phyloP scores from a whole-genome alignment of 2,329 filamentous ascomycete species.

The Aspergillus uvarum region DNA sequence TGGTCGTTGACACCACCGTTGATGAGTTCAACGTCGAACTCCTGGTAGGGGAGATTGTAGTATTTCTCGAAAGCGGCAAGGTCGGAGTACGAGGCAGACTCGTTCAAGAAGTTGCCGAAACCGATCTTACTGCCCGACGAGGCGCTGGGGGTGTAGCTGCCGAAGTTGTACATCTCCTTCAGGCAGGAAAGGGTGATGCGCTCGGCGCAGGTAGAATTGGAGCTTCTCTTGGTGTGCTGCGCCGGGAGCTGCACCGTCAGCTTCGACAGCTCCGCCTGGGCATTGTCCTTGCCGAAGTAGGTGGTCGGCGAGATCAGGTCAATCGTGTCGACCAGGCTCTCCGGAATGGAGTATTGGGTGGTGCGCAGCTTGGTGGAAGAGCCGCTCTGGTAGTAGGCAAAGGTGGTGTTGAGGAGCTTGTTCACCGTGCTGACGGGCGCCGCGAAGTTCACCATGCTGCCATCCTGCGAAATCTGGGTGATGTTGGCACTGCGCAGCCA shows the following conservation, averaged over 20 bases:
- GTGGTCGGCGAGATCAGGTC: constrained; percentile 55
- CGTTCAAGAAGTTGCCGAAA: constrained; percentile 54
- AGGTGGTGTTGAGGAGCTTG: constrained; percentile 50
- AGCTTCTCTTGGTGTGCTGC: not conserved
- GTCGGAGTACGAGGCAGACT: constrained; percentile 51
- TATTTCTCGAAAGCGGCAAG: constrained; percentile 42
- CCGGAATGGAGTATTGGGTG: constrained; percentile 43
- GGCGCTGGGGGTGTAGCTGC: constrained; percentile 46
- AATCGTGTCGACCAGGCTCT: constrained; percentile 41
- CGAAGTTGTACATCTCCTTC: constrained; percentile 51
- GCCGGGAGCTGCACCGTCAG: not conserved
- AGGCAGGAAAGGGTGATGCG: constrained; percentile 51
- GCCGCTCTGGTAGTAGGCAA: constrained; percentile 47
- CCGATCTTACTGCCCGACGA: constrained; percentile 50
- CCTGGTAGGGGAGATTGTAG: constrained; percentile 45
- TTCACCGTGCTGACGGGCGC: constrained; percentile 45
- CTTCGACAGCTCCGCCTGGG: not conserved
- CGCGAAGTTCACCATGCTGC: constrained; percentile 45
- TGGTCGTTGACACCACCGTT: constrained; percentile 46
- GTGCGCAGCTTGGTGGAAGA: constrained; percentile 43
- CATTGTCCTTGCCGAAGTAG: constrained; percentile 46
- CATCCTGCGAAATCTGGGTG: constrained; percentile 38
- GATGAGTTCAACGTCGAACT: constrained; percentile 33
- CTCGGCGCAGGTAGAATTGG: constrained; percentile 18
- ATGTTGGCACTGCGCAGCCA: constrained; percentile 49